A percentile compares a stretch with the other conserved stretches of the same genome.
phyloP scores from a whole-genome alignment of 257 asterid genomes.

The Cruciata laevipes region DNA sequence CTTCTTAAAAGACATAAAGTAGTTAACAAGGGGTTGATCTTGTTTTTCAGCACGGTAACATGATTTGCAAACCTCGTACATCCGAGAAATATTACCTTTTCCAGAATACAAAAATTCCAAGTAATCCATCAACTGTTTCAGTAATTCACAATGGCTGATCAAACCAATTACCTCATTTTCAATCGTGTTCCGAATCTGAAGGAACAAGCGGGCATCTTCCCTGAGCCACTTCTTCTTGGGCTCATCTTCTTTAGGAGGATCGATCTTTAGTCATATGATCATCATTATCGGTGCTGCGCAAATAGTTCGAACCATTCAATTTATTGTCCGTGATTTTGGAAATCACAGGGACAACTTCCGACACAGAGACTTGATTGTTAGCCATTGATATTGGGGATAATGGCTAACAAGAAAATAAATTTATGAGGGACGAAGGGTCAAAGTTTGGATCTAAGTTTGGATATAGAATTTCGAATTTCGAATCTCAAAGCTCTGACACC shows the following conservation, averaged over 20 bases:
- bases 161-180: not conserved
- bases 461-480: too few species aligned
- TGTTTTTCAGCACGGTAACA: conserved; percentile 1
- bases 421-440: too few species aligned
- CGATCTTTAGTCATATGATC: conserved; percentile 13
- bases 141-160: not conserved
- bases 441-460: too few species aligned
- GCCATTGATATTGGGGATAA: too few species aligned
- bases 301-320: not conserved
- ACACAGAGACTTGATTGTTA: not conserved
- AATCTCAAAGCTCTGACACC: too few species aligned
- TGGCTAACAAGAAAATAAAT: too few species aligned
- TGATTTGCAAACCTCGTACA: conserved; percentile 14
- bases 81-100: too few species aligned
- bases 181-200: not conserved
- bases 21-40: not conserved
- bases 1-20: conserved; percentile 4
- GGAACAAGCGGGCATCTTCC: conserved; percentile 1
- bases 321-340: not conserved
- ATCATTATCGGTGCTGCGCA: not conserved
- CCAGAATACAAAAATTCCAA: too few species aligned
- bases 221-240: not conserved
- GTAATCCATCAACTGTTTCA: too few species aligned
- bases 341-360: not conserved
- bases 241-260: not conserved